Conservation (phyloP, 345 rosid genomes). For the Sisymbrium irio region DNA sequence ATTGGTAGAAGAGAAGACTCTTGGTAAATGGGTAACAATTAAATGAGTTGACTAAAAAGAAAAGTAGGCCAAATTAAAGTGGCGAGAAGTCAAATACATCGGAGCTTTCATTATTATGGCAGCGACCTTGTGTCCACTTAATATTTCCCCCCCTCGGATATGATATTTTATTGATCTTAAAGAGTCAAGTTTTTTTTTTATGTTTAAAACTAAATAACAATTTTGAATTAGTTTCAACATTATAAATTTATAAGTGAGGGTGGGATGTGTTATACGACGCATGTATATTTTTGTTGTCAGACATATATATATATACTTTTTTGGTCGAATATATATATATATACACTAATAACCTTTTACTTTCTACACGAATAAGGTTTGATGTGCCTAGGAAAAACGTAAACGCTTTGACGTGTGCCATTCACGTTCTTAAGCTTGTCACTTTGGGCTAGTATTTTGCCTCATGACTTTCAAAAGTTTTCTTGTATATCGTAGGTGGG, state of each 20-base stretch:
- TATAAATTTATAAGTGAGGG: no score
- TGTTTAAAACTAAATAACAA: no score
- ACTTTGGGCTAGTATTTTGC: not conserved
- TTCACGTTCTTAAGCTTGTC: not conserved
- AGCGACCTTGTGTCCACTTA: constrained; percentile 18
- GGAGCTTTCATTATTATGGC: constrained; percentile 30
- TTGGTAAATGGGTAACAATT: constrained; percentile 22
- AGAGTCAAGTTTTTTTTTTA: no score
- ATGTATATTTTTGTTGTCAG: no score
- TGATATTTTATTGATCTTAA: no score
- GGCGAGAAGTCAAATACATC: constrained; percentile 15
- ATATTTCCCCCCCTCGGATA: no score
- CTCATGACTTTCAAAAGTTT: not conserved
- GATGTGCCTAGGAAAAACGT: not conserved
- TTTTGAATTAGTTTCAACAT: no score
- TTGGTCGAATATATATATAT: no score
- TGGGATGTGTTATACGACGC: no score
- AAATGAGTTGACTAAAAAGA: constrained; percentile 23
- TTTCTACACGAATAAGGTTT: no score
- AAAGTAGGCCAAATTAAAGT: constrained; percentile 13
- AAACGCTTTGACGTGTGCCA: not conserved
- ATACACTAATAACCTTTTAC: no score
- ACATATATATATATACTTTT: no score
- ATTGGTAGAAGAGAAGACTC: constrained; percentile 28
- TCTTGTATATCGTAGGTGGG: not conserved